These are phyloP conservation scores for Prillingera fragicola DNA, from an alignment of 1,284 basidiomycete genomes.

Conservation along the genomic window DNA sequence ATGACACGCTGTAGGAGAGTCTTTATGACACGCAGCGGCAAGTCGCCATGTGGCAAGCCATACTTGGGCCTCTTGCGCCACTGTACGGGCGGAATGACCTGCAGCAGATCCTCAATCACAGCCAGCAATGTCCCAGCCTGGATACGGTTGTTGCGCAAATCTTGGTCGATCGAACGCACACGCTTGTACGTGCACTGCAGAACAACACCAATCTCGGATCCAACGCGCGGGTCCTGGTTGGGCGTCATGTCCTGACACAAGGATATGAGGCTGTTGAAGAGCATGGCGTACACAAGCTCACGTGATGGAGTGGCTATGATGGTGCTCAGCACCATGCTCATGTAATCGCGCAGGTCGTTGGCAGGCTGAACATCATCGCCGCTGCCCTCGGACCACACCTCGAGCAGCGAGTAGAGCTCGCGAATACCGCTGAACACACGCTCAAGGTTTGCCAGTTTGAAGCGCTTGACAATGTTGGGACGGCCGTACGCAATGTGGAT, in stretches of 20 bases:
- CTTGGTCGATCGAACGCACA: conserved; percentile 86
- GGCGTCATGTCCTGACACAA: conserved; percentile 75
- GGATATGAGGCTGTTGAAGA: conserved; percentile 70
- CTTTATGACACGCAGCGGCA: conserved; percentile 96
- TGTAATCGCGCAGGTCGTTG: conserved; percentile 86
- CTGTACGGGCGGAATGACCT: conserved; percentile 88
- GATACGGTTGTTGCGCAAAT: conserved; percentile 71
- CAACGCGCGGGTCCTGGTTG: conserved; percentile 63
- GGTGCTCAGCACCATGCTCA: conserved; percentile 96
- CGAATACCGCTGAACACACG: conserved; percentile 10
- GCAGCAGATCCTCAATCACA: conserved; percentile 91
- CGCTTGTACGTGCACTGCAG: conserved; percentile 99
- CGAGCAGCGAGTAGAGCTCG: conserved; percentile 10
- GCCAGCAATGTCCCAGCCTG: conserved; percentile 83
- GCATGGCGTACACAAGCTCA: conserved; percentile 86
- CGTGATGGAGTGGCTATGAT: conserved; percentile 85
- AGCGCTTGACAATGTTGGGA: conserved; percentile 6
- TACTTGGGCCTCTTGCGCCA: conserved; percentile 88
- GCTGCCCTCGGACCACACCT: conserved; percentile 9
- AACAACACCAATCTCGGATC: conserved; percentile 90
- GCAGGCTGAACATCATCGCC: conserved; percentile 52
- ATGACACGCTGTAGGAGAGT: conserved; percentile 94
- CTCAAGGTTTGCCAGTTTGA: conserved; percentile 14
- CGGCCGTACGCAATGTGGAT: conserved; percentile 16
- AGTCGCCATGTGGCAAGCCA: conserved; percentile 87